Base-by-base conservation (phyloP, 169 alveolate species). In the Plasmodium malariae region DNA sequence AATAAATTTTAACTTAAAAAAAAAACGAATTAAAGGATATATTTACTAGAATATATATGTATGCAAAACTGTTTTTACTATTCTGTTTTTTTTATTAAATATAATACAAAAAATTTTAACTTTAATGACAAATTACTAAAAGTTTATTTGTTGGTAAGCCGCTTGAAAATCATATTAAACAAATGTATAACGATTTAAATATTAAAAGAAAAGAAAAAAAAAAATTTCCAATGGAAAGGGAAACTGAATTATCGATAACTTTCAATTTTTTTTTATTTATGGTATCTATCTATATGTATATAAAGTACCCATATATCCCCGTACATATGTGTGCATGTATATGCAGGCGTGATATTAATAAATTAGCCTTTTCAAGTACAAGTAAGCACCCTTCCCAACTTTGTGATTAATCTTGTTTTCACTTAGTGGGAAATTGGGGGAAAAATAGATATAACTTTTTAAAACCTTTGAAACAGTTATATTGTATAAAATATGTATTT, bases 311-410 rank as follows among this genome's bases (percentile, higher is more conserved):
- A 9, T 54, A 32, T 62, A 68, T 65, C 43, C 19, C 9, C 12
- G 36, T 57, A 57, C 40, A 43, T 28, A 55, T 0, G 26, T 55
- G 26, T 55, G 32, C 65, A 55, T 19, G 19, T 28, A 55, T 55
- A 28, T 71, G 48, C 5, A 19, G 2, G 11, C 45, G 36, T 11
- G 67, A 17, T 73, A 21, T 55, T 45, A 73, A 26, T n/a, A 55
- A 73, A 73, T 12, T 28, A 80, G 72, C 9, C 71, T 68, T 70
- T 80, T 80, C 55, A 80, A 80, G 51, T 80, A 80, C 24, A 80
- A 67, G 28, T 80, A 80, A 30, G 90, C 90, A 26, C 90, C 90
- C 43, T 80, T 80, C 14, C 90, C 90, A 65, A 65, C 74, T 67
- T 48, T 68, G 57, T 65, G 67, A 36, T 80, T 80, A 48, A 80